Evolutionary conservation across 2,329 filamentous ascomycete species (phyloP), one percentile per base, ranked within the genome.

Genomic region (Thyridium curvatum): DNA sequence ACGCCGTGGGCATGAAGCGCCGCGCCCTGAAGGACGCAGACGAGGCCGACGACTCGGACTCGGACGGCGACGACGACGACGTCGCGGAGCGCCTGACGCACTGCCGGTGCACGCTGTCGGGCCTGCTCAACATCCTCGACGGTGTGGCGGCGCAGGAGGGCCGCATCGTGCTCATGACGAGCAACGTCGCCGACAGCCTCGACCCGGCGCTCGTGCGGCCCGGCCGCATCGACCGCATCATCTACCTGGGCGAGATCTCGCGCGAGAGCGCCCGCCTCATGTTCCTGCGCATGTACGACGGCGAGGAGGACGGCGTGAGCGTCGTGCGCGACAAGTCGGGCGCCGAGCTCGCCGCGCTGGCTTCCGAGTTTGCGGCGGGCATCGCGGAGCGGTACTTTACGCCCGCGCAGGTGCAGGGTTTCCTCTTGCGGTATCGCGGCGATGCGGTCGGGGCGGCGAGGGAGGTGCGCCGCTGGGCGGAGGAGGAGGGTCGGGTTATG

Each of bases 151-250:
- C 77, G 0, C 74, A 77, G 38, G 82, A 87, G 60, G 83, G 82
- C 2, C 71, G 80, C 13, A 79, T 86, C 18, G 69, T 87, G 14
- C 74, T 87, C 53, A 86, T 87, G 81, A 87, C 82, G 0, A 83
- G 81, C 18, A 87, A 86, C 49, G 69, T 74, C 36, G 71, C 74
- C 0, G 78, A 85, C 36, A 71, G 74, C 37, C 70, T 86, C 0
- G 81, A 86, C 50, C 60, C 68, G 2, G 82, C 81, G 0, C 64
- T 87, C 0, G 66, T 84, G 9, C 68, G 82, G 1, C 82, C 82
- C 0, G 83, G 82, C 0, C 68, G 82, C 3, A 75, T 87, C 1
- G 82, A 87, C 48, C 69, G 76, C 56, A 75, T 73, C 42, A 71
- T 86, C 8, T 56, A 66, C 12, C 78, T 87, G 37, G 65, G 64